Evolutionary conservation across 768 basidiomycete genomes (phyloP), one percentile per base, ranked within the genome.

Genomic region (Leccinum uliginosum): DNA sequence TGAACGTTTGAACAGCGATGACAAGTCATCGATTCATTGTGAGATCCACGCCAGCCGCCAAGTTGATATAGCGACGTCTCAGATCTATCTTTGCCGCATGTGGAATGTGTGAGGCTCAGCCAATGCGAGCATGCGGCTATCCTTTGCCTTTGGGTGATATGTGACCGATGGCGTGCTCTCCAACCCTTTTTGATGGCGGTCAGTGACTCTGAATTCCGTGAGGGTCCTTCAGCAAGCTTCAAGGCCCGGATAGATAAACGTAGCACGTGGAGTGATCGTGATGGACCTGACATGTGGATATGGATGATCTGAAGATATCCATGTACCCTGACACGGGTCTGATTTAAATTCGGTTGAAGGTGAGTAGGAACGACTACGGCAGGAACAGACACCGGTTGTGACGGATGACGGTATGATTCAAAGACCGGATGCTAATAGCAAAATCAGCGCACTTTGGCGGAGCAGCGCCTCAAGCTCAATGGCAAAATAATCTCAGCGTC

Each of bases 401-500:
- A 23, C 27, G 6, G 43, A 12, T 57, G 44, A 29, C 53, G 44
- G 8, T 27, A 40, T 23, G 24, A 19, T 35, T 23, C 32, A 34
- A 32, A 21, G 32, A 6, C 21, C 1, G 43, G 30, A 32, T 32
- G 1, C 49, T 54, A 66, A 68, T 71, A 24, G 69, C 69, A 3
- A 70, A 70, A 70, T 67, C 49, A 57, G 52, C 69, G 59, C 69
- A 70, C 6, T 6, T 21, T 27, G 32, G 48, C 43, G 6, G 46
- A 35, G 26, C 35, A 14, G 19, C 15, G 15, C 10, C 4, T 12
- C 27, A 2, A 30, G 6, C 1, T 58, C 53, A 69, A 71, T 70
- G 52, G 68, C 68, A 38, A 67, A 70, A 70, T 68, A 43, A 49
- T 40, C 68, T 56, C 60, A 60, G 4, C 23, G 21, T 9, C 23